These are phyloP conservation scores for California macrophylla DNA, from an alignment of 441 rosid genomes.

Conservation along the genomic window DNA sequence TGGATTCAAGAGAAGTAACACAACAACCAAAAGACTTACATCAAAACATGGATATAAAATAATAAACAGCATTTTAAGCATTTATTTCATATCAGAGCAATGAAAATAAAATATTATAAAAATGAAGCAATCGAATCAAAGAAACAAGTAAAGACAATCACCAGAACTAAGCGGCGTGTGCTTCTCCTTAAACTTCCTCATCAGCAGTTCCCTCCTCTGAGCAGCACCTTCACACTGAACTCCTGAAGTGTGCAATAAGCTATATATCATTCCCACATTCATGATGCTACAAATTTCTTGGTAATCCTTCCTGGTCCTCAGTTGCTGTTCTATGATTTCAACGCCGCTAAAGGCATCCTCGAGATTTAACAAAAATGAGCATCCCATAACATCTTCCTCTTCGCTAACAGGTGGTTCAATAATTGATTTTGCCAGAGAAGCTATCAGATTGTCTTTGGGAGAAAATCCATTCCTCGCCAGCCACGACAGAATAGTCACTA, in stretches of 20 bases:
- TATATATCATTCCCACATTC: constrained; percentile 84
- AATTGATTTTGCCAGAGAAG: constrained; percentile 68
- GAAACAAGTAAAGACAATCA: constrained; percentile 28
- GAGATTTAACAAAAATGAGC: constrained; percentile 78
- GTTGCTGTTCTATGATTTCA: constrained; percentile 87
- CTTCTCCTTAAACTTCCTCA: constrained; percentile 57
- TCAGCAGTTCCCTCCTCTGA: constrained; percentile 70
- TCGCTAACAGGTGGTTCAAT: constrained; percentile 78
- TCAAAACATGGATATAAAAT: constrained; percentile 7
- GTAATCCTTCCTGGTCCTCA: constrained; percentile 63
- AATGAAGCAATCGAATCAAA: constrained; percentile 4
- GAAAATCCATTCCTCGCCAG: constrained; percentile 79
- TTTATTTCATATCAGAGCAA: not conserved
- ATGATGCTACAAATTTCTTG: constrained; percentile 80
- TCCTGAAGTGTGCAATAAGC: constrained; percentile 69
- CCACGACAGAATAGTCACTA: constrained; percentile 71
- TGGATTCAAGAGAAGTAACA: constrained; percentile 26
- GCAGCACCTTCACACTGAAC: constrained; percentile 69
- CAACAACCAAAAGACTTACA: constrained; percentile 10
- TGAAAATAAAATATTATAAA: not conserved
- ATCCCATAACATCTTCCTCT: constrained; percentile 77
- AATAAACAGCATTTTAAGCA: not conserved
- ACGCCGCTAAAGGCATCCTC: constrained; percentile 83
- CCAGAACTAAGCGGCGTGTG: constrained; percentile 57
- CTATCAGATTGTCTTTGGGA: constrained; percentile 71